Evolutionary conservation across 768 basidiomycete genomes (phyloP).

Genomic region (Suillus spraguei): DNA sequence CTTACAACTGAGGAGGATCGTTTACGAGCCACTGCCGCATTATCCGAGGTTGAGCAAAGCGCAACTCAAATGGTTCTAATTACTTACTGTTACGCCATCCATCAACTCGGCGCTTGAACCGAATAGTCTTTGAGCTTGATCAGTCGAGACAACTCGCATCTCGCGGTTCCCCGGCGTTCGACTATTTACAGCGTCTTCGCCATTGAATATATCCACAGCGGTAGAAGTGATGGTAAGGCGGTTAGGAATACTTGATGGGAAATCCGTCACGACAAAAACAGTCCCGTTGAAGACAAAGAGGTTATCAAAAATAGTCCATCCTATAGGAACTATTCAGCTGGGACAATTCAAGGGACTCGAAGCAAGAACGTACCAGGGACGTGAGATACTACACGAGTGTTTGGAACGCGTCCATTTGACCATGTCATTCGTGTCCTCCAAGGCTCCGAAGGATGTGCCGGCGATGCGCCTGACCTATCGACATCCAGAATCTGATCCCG

Average conservation of each 20-base stretch:
- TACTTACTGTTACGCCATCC: slow-evolving; percentile 73
- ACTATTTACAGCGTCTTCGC: slow-evolving; percentile 50
- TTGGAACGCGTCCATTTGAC: slow-evolving; percentile 43
- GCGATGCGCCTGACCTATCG: slow-evolving; percentile 11
- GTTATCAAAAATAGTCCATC: slow-evolving; percentile 89
- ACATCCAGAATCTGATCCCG: slow-evolving; percentile 13
- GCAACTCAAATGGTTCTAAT: neutral
- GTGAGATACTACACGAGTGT: slow-evolving; percentile 73
- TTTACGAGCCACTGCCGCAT: slow-evolving; percentile 69
- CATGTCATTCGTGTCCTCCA: slow-evolving; percentile 43
- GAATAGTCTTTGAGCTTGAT: slow-evolving; percentile 68
- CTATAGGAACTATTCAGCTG: slow-evolving; percentile 38
- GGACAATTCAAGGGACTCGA: neutral
- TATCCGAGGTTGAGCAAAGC: neutral
- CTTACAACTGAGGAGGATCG: slow-evolving; percentile 85
- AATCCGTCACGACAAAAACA: slow-evolving; percentile 78
- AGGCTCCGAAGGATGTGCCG: slow-evolving; percentile 16
- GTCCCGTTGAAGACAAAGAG: slow-evolving; percentile 83
- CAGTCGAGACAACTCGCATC: slow-evolving; percentile 72
- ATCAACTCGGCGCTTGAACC: slow-evolving; percentile 71
- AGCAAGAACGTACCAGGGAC: slow-evolving; percentile 56
- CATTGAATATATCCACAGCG: slow-evolving; percentile 59
- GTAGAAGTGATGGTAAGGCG: slow-evolving; percentile 72
- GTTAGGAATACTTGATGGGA: slow-evolving; percentile 67
- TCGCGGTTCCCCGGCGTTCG: slow-evolving; percentile 80